These are phyloP conservation scores for Zostera marina DNA, from an alignment of 116 monocot genomes.

Conservation along the genomic window DNA sequence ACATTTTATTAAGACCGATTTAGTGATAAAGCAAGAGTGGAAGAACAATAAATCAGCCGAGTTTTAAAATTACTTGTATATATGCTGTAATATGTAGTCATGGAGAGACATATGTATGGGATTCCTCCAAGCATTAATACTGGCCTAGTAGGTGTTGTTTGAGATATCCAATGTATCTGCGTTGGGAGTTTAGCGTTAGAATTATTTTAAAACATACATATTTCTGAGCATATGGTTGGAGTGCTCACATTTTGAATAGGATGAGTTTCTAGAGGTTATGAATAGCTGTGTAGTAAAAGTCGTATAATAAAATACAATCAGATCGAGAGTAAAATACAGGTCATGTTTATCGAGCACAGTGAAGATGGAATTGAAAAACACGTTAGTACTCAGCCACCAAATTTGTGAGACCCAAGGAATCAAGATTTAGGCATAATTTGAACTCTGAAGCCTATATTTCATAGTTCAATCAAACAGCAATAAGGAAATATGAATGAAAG, in stretches of 20 bases:
- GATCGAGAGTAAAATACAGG: not conserved
- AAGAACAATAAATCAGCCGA: not conserved
- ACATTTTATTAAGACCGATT: constrained; percentile 18
- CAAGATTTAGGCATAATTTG: not conserved
- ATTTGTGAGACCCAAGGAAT: not conserved
- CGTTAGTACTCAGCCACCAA: too few species aligned
- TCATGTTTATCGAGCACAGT: too few species aligned
- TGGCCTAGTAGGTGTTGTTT: constrained; percentile 79
- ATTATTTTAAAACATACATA: not conserved
- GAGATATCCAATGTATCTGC: constrained; percentile 94
- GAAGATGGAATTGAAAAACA: too few species aligned
- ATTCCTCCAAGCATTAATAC: constrained; percentile 79
- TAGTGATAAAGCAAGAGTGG: constrained; percentile 70
- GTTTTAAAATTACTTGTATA: not conserved
- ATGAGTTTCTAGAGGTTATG: constrained; percentile 60
- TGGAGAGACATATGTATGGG: constrained; percentile 15
- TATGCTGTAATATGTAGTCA: not conserved
- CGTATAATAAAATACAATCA: not conserved
- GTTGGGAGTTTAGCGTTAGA: not conserved
- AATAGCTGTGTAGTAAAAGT: constrained; percentile 36
- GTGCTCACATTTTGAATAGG: constrained; percentile 71
- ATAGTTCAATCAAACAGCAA: not conserved
- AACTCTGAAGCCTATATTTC: not conserved
- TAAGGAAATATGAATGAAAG: not conserved
- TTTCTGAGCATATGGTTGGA: constrained; percentile 2